phyloP scores from a whole-genome alignment of 1,284 basidiomycete species.

The Gomphus sp. region DNA sequence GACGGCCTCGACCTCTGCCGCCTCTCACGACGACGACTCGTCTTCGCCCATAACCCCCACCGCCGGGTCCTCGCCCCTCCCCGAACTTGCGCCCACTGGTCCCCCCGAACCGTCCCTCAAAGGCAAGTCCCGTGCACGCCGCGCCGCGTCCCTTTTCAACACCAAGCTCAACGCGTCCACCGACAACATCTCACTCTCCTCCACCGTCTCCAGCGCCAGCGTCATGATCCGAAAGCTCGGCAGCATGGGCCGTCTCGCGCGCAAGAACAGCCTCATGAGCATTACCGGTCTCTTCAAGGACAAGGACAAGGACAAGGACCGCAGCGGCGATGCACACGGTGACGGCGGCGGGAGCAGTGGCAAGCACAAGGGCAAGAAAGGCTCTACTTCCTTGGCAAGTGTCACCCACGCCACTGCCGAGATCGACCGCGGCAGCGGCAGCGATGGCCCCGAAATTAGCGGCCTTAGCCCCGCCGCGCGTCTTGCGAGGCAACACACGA shows the following conservation, averaged over 20 bases:
- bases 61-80: slow-evolving; percentile 7
- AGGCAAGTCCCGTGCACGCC: slow-evolving; percentile 6
- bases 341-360: slow-evolving; percentile 31
- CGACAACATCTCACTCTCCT: slow-evolving; percentile 95
- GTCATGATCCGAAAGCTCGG: slow-evolving; percentile 98
- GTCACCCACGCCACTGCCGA: slow-evolving; percentile 84
- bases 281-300: slow-evolving; percentile 95
- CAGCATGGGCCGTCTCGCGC: slow-evolving; percentile 84
- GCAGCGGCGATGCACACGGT: slow-evolving; percentile 12
- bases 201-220: slow-evolving; percentile 92
- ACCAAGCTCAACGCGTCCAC: slow-evolving; percentile 88
- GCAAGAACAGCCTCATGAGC: slow-evolving; percentile 83
- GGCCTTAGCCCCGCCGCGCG: slow-evolving; percentile 91
- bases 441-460: slow-evolving; percentile 47
- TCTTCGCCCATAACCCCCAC: slow-evolving; percentile 10
- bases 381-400: slow-evolving; percentile 58
- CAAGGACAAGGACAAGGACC: slow-evolving; percentile 65
- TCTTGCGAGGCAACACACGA: slow-evolving; percentile 82
- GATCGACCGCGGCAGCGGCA: slow-evolving; percentile 56
- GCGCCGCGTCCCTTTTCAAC: slow-evolving; percentile 73
- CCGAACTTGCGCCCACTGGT: neutral
- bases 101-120: slow-evolving; percentile 1
- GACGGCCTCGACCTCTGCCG: neutral
- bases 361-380: slow-evolving; percentile 44
- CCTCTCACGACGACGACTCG: neutral